Evolutionary conservation across 2,329 filamentous ascomycete species (phyloP).

Genomic region (Pseudopyrenochaeta lycopersici): DNA sequence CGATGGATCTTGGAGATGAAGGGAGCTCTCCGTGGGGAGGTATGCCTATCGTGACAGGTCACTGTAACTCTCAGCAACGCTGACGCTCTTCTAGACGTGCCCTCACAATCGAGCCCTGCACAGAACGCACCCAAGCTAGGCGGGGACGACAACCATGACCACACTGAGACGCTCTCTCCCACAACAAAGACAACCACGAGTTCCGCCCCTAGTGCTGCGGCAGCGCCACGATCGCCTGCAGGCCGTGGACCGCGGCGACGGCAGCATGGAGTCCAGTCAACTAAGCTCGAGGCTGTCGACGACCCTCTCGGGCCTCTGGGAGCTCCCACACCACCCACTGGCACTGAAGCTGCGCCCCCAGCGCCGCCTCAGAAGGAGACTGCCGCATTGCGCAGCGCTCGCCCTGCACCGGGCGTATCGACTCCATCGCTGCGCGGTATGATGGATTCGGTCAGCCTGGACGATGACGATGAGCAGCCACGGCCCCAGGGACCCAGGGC

Average conservation of each 20-base stretch:
- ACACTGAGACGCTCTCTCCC: constrained; percentile 27
- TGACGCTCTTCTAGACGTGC: constrained; percentile 53
- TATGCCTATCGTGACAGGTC: constrained; percentile 22
- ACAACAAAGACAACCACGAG: constrained; percentile 27
- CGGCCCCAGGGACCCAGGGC: constrained; percentile 65
- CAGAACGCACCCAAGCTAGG: constrained; percentile 51
- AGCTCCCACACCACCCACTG: constrained; percentile 64
- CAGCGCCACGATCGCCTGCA: constrained; percentile 57
- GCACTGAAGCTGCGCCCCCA: constrained; percentile 71
- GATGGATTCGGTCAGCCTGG: constrained; percentile 74
- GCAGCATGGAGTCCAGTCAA: constrained; percentile 76
- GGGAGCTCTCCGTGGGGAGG: constrained; percentile 55
- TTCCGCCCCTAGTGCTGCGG: constrained; percentile 47
- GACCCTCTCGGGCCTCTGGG: constrained; percentile 80
- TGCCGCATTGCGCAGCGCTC: constrained; percentile 59
- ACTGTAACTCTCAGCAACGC: constrained; percentile 2
- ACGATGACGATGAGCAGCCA: constrained; percentile 66
- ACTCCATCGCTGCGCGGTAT: constrained; percentile 60
- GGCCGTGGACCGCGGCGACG: constrained; percentile 62
- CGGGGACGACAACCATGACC: constrained; percentile 43
- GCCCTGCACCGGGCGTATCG: constrained; percentile 63
- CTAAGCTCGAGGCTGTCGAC: constrained; percentile 80
- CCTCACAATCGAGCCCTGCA: constrained; percentile 54
- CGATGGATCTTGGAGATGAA: constrained; percentile 55
- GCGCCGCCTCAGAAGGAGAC: constrained; percentile 70